These are phyloP conservation scores for Mycosphaerella sp. DNA, from an alignment of 2,329 filamentous ascomycete species.

Conservation along the genomic window DNA sequence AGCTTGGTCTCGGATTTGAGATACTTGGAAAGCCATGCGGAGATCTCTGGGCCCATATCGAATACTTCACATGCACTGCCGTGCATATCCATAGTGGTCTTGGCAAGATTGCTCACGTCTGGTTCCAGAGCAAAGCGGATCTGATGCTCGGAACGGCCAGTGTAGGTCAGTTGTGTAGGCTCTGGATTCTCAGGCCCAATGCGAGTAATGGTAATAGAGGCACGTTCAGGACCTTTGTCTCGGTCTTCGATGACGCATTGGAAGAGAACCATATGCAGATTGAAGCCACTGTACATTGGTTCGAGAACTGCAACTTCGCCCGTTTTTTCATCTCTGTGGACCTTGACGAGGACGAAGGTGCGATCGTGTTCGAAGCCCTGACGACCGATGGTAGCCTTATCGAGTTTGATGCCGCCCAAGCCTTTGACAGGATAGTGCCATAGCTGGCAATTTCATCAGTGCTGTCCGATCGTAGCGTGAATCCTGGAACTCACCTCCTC, in stretches of 20 bases:
- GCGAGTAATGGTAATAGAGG: slow-evolving; percentile 7
- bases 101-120: slow-evolving; percentile 2
- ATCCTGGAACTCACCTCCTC: slow-evolving; percentile 4
- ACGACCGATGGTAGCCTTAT: slow-evolving; percentile 7
- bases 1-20: slow-evolving; percentile 7
- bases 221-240: slow-evolving; percentile 4
- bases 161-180: slow-evolving; percentile 6
- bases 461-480: too few species aligned
- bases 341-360: slow-evolving; percentile 7
- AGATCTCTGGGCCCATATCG: slow-evolving; percentile 9
- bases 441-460: background rate
- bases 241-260: slow-evolving; percentile 9
- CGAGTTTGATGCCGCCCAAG: slow-evolving; percentile 11
- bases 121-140: slow-evolving; percentile 5
- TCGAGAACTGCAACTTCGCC: slow-evolving; percentile 7
- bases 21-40: slow-evolving; percentile 6
- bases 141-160: slow-evolving; percentile 9
- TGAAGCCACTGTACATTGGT: slow-evolving; percentile 10
- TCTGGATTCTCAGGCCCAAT: slow-evolving; percentile 5
- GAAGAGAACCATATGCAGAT: slow-evolving; percentile 11
- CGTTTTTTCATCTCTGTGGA: slow-evolving; percentile 6
- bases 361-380: slow-evolving; percentile 13
- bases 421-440: slow-evolving; percentile 11
- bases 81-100: slow-evolving; percentile 6
- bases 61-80: slow-evolving; percentile 7